Conservation (phyloP, 768 basidiomycete species). For the Solioccasus polychromus region DNA sequence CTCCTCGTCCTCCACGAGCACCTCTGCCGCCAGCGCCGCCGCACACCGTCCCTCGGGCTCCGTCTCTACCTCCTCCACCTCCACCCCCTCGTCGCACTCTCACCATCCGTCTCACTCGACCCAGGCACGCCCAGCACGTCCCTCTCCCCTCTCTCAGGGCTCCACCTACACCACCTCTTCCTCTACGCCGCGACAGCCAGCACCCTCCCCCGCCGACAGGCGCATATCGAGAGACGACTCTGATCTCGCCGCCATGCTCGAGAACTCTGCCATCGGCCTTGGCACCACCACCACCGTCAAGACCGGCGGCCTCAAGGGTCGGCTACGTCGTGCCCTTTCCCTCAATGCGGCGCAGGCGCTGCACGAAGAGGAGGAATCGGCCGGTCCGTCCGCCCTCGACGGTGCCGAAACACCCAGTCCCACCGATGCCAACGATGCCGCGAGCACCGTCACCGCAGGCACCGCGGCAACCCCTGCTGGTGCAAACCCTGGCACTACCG, state of each 20-base stretch:
- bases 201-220: conserved; percentile 56
- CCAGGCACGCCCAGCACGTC: conserved; percentile 30
- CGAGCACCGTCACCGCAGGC: conserved; percentile 40
- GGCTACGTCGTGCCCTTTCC: conserved; percentile 69
- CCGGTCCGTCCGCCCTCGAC: conserved; percentile 19
- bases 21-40: conserved; percentile 13
- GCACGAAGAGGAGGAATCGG: conserved; percentile 40
- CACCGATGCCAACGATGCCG: conserved; percentile 25
- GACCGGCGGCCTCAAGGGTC: conserved; percentile 72
- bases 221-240: conserved; percentile 79
- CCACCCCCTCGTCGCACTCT: conserved; percentile 27
- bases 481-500: conserved; percentile 29
- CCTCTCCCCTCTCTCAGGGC: conserved; percentile 35
- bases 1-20: conserved; percentile 27
- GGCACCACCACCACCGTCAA: conserved; percentile 38
- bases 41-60: conserved; percentile 28
- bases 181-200: conserved; percentile 21
- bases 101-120: conserved; percentile 25
- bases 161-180: conserved; percentile 20
- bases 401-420: conserved; percentile 31
- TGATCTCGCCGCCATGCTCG: conserved; percentile 56
- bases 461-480: conserved; percentile 19
- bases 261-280: conserved; percentile 39
- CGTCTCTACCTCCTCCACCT: conserved; percentile 27
- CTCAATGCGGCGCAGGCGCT: conserved; percentile 59